A percentile compares a stretch with the other conserved stretches of the same genome.
Evolutionary conservation across 345 rosid species (phyloP).

Genomic region (Linum tenue): DNA sequence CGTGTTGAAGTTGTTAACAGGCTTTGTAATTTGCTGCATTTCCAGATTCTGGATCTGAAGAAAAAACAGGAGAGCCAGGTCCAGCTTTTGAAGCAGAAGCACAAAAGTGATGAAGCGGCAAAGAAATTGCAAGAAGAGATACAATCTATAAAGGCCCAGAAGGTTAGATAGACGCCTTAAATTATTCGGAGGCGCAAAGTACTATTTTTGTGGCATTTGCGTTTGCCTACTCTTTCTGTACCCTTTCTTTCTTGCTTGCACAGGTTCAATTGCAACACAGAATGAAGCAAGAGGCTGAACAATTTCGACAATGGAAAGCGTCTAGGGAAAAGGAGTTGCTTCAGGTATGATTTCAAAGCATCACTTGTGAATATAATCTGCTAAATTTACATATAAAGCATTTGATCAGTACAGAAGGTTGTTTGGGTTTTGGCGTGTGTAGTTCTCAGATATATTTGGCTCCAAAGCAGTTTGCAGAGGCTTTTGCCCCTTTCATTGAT

Average conservation of each 20-base stretch:
- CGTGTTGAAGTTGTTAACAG: slow-evolving; percentile 6
- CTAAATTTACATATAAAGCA: neutral
- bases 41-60: slow-evolving; percentile 81
- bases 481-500: neutral
- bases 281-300: slow-evolving; percentile 98
- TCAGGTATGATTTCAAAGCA: slow-evolving; percentile 40
- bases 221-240: neutral
- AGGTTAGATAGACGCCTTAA: slow-evolving; percentile 33
- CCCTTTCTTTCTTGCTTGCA: slow-evolving; percentile 10
- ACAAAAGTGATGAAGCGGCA: slow-evolving; percentile 91
- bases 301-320: slow-evolving; percentile 97
- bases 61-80: slow-evolving; percentile 96
- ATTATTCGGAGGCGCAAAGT: neutral
- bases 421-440: neutral
- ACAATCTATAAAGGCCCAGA: slow-evolving; percentile 88
- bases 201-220: slow-evolving; percentile 4
- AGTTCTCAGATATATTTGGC: neutral
- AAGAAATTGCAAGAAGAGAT: slow-evolving; percentile 89
- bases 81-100: slow-evolving; percentile 90
- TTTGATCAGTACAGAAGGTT: neutral
- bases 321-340: slow-evolving; percentile 87
- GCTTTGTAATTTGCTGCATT: slow-evolving; percentile 7
- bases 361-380: neutral
- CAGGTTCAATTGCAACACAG: slow-evolving; percentile 96
- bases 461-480: neutral